A percentile compares a stretch with the other conserved stretches of the same genome.
Conservation (phyloP, 2,329 filamentous ascomycete genomes). For the Botrytis porri region DNA sequence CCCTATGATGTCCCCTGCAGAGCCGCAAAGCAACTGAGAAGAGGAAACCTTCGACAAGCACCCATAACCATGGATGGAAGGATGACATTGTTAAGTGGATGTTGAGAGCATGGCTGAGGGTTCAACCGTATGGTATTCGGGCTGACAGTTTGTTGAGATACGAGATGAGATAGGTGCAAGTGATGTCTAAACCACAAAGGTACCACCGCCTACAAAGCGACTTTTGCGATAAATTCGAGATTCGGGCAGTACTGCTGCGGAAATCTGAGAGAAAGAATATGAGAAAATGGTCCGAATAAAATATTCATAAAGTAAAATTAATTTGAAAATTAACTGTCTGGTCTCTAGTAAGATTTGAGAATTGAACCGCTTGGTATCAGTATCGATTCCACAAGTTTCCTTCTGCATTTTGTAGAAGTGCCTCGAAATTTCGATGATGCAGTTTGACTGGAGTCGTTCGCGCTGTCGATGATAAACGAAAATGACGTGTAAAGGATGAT, state of each 20-base stretch:
- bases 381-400: no score
- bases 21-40: neutral
- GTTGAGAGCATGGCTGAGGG: neutral
- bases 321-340: neutral
- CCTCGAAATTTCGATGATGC: neutral
- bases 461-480: neutral
- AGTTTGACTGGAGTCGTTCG: neutral
- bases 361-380: no score
- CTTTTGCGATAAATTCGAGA: neutral
- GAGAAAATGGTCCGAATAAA: neutral
- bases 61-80: neutral
- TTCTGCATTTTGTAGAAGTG: neutral
- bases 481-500: neutral
- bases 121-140: neutral
- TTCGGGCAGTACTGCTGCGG: neutral
- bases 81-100: neutral
- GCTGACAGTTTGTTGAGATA: neutral
- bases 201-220: neutral
- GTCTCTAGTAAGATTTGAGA: neutral
- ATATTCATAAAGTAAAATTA: neutral
- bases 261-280: neutral
- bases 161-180: neutral
- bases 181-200: neutral
- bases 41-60: neutral
- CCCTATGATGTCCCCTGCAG: neutral